Evolutionary conservation across 768 basidiomycete species (phyloP), one percentile per base, ranked within the genome.

Genomic region (Mycena epipterygia): DNA sequence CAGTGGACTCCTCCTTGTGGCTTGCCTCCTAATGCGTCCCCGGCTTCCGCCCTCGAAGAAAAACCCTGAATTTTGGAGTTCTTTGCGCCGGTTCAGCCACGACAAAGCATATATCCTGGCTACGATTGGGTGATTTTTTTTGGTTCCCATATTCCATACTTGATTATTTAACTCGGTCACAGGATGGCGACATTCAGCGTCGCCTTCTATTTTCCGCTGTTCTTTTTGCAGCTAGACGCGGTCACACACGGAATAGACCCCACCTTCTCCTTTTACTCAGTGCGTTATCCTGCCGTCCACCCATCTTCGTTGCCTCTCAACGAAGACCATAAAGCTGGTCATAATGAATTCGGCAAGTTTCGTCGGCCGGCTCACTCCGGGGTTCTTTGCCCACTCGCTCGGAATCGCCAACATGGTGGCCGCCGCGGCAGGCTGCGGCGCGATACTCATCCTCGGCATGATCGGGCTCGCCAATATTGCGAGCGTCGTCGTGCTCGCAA

Each of bases 1-100:
- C 39, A 76, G 80, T 13, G 86, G 76, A 2, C 71, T 84, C 19
- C 74, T 88, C 51, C 30, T 83, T 32, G 71, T 84, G 46, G 85
- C 84, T 0, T 81, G 83, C 69, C 23, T 82, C 7, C 70, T 84
- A 52, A 84, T 87, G 79, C 76, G 79, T 42, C 78, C 86, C 7
- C 82, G 83, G 29, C 53, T 82, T 0, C 76, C 80, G 0, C 81
- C 85, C 4, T 76, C 80, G 6, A 77, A 44, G 59, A 64, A 27
- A 41, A 39, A 17, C 53, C 61, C 17, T n/a, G 41, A 9, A 19
- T 56, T 73, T n/a, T 64, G 52, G 39, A 68, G 39, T 3, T 72
- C 57, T 6, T 25, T 73, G 11, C 37, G 39, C 2, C 67, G 61
- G 16, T 79, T 76, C n/a, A 65, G 72, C n/a, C 63, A 49, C 14